phyloP scores from a whole-genome alignment of 192 early-diverging fungal species.

The Entophlyctis helioformis region DNA sequence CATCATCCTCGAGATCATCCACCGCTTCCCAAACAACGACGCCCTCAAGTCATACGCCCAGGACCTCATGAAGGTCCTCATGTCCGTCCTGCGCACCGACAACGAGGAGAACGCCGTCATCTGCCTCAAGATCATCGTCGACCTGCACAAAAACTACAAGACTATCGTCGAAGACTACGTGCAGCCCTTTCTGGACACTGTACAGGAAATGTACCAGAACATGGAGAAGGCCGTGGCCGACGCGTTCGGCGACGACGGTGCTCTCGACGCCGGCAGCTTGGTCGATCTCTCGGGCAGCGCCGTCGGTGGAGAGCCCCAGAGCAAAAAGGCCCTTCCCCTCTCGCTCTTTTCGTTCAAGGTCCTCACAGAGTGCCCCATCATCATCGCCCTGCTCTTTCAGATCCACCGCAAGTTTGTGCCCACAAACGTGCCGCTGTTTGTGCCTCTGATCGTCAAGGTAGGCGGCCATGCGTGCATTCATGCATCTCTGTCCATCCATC shows the following conservation, averaged over 20 bases:
- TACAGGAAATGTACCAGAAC: slow-evolving; percentile 85
- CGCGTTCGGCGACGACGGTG: slow-evolving; percentile 48
- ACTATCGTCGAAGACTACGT: slow-evolving; percentile 73
- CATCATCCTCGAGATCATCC: slow-evolving; percentile 81
- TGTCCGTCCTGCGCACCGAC: slow-evolving; percentile 72
- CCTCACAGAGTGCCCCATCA: slow-evolving; percentile 95
- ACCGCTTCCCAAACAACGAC: slow-evolving; percentile 84
- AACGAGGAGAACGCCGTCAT: slow-evolving; percentile 98
- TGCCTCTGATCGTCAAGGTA: slow-evolving; percentile 79
- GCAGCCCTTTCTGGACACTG: slow-evolving; percentile 80
- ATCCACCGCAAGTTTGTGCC: slow-evolving; percentile 67
- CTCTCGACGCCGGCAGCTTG: too few species aligned
- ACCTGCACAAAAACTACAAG: slow-evolving; percentile 84
- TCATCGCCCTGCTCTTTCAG: slow-evolving; percentile 90
- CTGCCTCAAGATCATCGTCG: slow-evolving; percentile 87
- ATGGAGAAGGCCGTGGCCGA: slow-evolving; percentile 78
- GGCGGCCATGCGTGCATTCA: too few species aligned
- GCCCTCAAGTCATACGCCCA: slow-evolving; percentile 60
- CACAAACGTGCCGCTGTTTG: slow-evolving; percentile 69
- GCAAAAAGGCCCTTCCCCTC: too few species aligned
- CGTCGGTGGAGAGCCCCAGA: too few species aligned
- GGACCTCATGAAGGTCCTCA: slow-evolving; percentile 60
- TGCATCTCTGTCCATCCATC: too few species aligned
- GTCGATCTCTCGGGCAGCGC: too few species aligned
- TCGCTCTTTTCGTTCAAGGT: slow-evolving; percentile 86